A percentile compares a stretch with the other conserved stretches of the same genome.
These are phyloP conservation scores for Phlyctochytrium planicorne DNA, from an alignment of 192 early-diverging fungal species.

Conservation along the genomic window DNA sequence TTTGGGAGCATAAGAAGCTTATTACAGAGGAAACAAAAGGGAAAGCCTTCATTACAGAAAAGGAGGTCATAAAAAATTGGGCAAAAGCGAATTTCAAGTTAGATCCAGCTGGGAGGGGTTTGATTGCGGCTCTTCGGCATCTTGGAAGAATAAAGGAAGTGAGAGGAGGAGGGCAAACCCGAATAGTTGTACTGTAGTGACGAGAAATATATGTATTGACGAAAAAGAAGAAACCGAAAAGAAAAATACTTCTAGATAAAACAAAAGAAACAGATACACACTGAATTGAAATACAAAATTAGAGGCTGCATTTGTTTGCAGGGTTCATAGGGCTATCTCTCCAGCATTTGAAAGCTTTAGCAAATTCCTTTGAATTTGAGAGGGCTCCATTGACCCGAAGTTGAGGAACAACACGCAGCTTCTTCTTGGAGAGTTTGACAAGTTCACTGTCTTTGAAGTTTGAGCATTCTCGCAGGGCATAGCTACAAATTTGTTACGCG, in stretches of 20 bases:
- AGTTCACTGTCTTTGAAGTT: slow-evolving; percentile 17
- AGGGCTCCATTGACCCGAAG: slow-evolving; percentile 74
- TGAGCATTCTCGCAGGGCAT: slow-evolving; percentile 32
- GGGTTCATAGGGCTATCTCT: slow-evolving; percentile 69
- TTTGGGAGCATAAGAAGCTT: slow-evolving; percentile 46
- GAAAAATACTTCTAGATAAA: background rate
- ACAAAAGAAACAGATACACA: background rate
- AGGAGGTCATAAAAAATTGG: slow-evolving; percentile 31
- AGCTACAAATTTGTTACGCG: slow-evolving; percentile 21
- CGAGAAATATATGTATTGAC: too few relatives aligned
- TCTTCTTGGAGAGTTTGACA: slow-evolving; percentile 49
- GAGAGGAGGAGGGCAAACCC: slow-evolving; percentile 45
- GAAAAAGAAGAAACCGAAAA: background rate
- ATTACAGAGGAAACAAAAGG: slow-evolving; percentile 41
- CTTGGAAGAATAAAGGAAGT: slow-evolving; percentile 50
- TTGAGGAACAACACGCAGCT: slow-evolving; percentile 61
- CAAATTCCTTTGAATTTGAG: slow-evolving; percentile 67
- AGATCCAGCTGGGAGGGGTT: slow-evolving; percentile 35
- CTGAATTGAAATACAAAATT: background rate
- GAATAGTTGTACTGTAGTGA: slow-evolving; percentile 47
- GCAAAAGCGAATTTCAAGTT: slow-evolving; percentile 40
- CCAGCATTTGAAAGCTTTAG: slow-evolving; percentile 67
- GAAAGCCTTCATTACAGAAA: slow-evolving; percentile 44
- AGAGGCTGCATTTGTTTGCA: slow-evolving; percentile 29
- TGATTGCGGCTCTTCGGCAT: slow-evolving; percentile 39